A percentile compares a stretch with the other conserved stretches of the same genome.
Conservation (phyloP, 2,329 filamentous ascomycete genomes). For the Corniculantispora saksenae region DNA sequence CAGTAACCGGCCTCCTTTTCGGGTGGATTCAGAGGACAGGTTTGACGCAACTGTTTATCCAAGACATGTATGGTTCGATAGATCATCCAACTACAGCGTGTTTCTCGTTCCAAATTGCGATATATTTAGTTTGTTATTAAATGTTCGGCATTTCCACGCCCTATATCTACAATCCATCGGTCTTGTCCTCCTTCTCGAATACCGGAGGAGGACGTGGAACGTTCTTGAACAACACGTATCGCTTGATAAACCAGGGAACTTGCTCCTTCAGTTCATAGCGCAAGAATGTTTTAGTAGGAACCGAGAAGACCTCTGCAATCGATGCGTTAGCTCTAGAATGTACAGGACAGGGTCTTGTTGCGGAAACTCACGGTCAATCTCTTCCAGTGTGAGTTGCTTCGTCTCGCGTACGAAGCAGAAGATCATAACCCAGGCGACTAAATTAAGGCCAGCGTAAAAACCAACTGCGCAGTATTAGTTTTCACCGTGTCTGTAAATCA, state of each 20-base stretch:
- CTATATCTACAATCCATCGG: not conserved
- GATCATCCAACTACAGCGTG: not conserved
- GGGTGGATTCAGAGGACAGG: too few species aligned
- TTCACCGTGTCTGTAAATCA: accelerated
- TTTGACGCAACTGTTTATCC: too few species aligned
- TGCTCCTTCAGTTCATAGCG: slow-evolving; percentile 34
- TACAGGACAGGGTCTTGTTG: too few species aligned
- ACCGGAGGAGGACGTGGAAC: slow-evolving; percentile 35
- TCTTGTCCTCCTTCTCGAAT: slow-evolving; percentile 22
- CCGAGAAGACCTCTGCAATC: slow-evolving; percentile 33
- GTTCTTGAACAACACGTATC: slow-evolving; percentile 36
- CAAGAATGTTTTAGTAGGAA: slow-evolving; percentile 35
- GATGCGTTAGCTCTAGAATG: not conserved
- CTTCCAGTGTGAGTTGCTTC: slow-evolving; percentile 48
- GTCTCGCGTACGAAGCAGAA: slow-evolving; percentile 50
- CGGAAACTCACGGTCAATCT: slow-evolving; percentile 31
- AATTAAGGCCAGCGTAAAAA: slow-evolving; percentile 47
- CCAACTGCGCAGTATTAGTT: slow-evolving; percentile 26
- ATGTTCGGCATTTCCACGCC: not conserved
- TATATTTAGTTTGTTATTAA: not conserved
- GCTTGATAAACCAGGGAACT: slow-evolving; percentile 41
- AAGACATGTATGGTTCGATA: too few species aligned
- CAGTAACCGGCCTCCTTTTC: too few species aligned
- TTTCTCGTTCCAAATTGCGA: not conserved
- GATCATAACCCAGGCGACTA: slow-evolving; percentile 45